Evolutionary conservation across 1,139 yeast genomes (phyloP).

Genomic region (Pichiaceae sp.): DNA sequence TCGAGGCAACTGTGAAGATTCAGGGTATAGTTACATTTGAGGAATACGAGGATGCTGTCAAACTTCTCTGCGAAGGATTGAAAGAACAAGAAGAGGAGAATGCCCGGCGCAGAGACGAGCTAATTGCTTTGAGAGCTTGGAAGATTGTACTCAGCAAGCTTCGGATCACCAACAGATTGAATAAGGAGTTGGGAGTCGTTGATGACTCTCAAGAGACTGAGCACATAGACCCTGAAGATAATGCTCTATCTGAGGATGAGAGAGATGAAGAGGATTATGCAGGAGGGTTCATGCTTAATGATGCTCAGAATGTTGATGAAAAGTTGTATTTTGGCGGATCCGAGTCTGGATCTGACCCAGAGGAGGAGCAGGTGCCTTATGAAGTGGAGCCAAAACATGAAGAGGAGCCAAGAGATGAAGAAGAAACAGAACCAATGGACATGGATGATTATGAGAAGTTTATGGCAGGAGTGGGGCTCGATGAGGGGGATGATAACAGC

Average conservation of each 20-base stretch:
- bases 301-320: slow-evolving; percentile 6
- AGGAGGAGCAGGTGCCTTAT: slow-evolving; percentile 5
- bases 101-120: slow-evolving; percentile 34
- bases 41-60: slow-evolving; percentile 60
- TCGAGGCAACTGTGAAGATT: slow-evolving; percentile 51
- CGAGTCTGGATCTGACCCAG: slow-evolving; percentile 8
- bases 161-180: slow-evolving; percentile 61
- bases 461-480: background rate
- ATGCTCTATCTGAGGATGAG: slow-evolving; percentile 5
- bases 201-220: slow-evolving; percentile 15
- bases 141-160: slow-evolving; percentile 60
- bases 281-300: slow-evolving; percentile 13
- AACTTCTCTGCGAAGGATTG: slow-evolving; percentile 46
- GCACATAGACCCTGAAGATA: slow-evolving; percentile 14
- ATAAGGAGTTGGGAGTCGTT: slow-evolving; percentile 56
- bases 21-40: slow-evolving; percentile 71
- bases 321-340: slow-evolving; percentile 4
- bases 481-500: background rate
- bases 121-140: slow-evolving; percentile 65
- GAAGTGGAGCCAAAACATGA: background rate
- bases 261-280: slow-evolving; percentile 8
- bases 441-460: background rate
- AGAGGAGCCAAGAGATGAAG: background rate
- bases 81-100: slow-evolving; percentile 45
- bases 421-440: background rate